A percentile compares a stretch with the other conserved stretches of the same genome.
phyloP scores from a whole-genome alignment of 345 rosid genomes.

The Acer campestre region DNA sequence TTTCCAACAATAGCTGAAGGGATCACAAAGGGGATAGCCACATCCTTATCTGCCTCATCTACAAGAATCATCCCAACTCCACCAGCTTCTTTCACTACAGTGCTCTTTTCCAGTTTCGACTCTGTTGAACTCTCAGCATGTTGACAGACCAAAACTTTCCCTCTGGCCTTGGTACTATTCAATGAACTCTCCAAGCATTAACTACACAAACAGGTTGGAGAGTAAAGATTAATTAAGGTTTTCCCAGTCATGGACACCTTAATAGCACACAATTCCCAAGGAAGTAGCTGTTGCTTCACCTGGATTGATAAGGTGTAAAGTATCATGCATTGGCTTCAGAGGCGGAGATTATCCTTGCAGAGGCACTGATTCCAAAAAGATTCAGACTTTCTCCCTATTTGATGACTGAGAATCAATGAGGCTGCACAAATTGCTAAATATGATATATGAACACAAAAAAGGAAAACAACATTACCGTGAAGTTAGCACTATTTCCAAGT shows the following conservation, averaged over 20 bases:
- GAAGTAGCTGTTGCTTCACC: slow-evolving; percentile 57
- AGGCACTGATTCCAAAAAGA: slow-evolving; percentile 40
- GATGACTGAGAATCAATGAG: slow-evolving; percentile 17
- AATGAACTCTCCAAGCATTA: slow-evolving; percentile 58
- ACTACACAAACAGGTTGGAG: slow-evolving; percentile 34
- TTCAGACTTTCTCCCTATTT: slow-evolving; percentile 55
- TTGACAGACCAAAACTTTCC: slow-evolving; percentile 57
- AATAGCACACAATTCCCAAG: slow-evolving; percentile 30
- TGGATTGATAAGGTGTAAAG: slow-evolving; percentile 69
- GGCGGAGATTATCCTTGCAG: slow-evolving; percentile 49
- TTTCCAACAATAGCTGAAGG: slow-evolving; percentile 57
- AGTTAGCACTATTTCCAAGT: slow-evolving; percentile 41
- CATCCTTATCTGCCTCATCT: slow-evolving; percentile 47
- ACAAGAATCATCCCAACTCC: slow-evolving; percentile 60
- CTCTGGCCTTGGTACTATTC: slow-evolving; percentile 46
- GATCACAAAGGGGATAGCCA: slow-evolving; percentile 52
- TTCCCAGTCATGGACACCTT: slow-evolving; percentile 9
- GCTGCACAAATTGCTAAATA: background rate
- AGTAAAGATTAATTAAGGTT: slow-evolving; percentile 20
- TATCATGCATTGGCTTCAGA: slow-evolving; percentile 52
- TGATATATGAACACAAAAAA: background rate
- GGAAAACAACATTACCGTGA: slow-evolving; percentile 33
- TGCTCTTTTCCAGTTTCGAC: slow-evolving; percentile 54
- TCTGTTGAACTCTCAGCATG: slow-evolving; percentile 54
- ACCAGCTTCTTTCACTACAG: slow-evolving; percentile 54